phyloP scores from a whole-genome alignment of 108 stramenopile species.

The Skeletonema costatum region DNA sequence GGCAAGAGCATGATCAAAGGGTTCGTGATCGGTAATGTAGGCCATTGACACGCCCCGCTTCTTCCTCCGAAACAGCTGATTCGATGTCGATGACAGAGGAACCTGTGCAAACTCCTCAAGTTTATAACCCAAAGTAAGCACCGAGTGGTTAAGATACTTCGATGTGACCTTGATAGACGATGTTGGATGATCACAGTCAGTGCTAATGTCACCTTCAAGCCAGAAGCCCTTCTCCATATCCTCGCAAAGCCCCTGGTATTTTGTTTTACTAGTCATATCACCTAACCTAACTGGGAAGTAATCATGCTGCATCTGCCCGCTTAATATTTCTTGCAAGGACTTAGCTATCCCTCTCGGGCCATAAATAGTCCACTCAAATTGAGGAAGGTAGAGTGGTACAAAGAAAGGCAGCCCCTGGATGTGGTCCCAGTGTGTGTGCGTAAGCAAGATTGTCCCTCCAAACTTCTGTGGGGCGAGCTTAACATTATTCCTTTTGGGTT shows the following conservation, averaged over 20 bases:
- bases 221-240: constrained; percentile 27
- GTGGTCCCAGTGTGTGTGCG: constrained; percentile 49
- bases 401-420: constrained; percentile 44
- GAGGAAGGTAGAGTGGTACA: constrained; percentile 34
- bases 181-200: constrained; percentile 12
- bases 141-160: constrained; percentile 45
- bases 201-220: constrained; percentile 11
- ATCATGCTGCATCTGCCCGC: constrained; percentile 49
- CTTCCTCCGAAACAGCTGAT: background rate
- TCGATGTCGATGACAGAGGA: background rate
- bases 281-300: constrained; percentile 43
- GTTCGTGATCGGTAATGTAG: constrained; percentile 51
- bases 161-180: constrained; percentile 28
- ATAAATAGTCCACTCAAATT: constrained; percentile 43
- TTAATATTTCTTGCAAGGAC: constrained; percentile 28
- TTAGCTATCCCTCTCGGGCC: constrained; percentile 37
- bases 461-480: background rate
- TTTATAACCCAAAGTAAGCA: constrained; percentile 43
- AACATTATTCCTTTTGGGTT: background rate
- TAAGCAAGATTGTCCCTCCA: constrained; percentile 39
- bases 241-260: constrained; percentile 33
- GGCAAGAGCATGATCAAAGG: constrained; percentile 31
- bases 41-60: constrained; percentile 29
- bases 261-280: constrained; percentile 26
- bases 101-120: constrained; percentile 30